These are phyloP conservation scores for Colletotrichum sp. DNA, from an alignment of 2,329 filamentous ascomycete genomes.

Conservation along the genomic window DNA sequence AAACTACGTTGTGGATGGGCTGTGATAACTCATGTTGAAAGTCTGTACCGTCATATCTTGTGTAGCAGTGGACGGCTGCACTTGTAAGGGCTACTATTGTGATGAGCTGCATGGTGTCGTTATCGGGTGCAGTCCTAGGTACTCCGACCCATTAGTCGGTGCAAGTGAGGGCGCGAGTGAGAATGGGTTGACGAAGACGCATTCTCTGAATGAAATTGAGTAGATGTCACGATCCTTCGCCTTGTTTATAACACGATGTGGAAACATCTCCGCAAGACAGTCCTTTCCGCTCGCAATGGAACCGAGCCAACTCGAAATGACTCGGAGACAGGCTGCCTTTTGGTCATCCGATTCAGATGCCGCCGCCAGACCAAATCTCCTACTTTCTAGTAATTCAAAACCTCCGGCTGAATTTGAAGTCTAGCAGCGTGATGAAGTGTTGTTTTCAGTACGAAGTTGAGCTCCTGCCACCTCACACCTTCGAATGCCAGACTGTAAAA, in stretches of 20 bases:
- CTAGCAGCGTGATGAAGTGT: not conserved
- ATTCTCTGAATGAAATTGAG: not conserved
- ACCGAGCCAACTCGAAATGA: not conserved
- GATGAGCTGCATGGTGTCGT: not conserved
- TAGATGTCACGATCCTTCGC: not conserved
- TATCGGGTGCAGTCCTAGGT: not conserved
- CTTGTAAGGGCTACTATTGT: not conserved
- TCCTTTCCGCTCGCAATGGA: not conserved
- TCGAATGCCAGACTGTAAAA: not conserved
- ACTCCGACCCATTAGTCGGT: not conserved
- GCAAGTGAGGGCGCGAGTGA: not conserved
- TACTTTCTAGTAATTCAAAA: not conserved
- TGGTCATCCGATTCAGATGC: not conserved
- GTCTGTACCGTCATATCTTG: not conserved
- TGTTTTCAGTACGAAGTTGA: not conserved
- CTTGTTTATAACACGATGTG: not conserved
- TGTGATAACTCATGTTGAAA: not conserved
- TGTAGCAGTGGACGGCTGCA: not conserved
- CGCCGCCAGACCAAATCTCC: not conserved
- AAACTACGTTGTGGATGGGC: rapidly evolving
- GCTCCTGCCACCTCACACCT: too few species aligned
- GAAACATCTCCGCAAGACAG: not conserved
- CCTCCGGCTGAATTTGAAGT: not conserved
- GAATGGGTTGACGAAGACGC: rapidly evolving
- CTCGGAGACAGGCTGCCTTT: rapidly evolving